Conservation (phyloP, 2,329 filamentous ascomycete genomes). For the Ampelomyces quisqualis region DNA sequence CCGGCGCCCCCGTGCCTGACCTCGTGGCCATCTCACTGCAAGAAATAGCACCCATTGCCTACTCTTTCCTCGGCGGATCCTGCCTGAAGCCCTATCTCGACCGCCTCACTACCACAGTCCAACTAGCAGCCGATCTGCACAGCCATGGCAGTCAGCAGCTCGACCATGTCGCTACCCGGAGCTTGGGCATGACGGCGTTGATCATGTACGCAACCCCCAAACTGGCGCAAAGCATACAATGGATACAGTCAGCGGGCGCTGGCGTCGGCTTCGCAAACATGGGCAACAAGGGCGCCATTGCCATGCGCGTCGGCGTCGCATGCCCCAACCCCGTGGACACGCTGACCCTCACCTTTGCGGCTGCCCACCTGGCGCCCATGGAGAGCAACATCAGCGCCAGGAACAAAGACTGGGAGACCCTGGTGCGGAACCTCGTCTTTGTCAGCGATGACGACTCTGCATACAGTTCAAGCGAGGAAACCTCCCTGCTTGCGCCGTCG, state of each 20-base stretch:
- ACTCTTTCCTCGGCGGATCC: conserved; percentile 82
- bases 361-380: conserved; percentile 85
- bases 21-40: conserved; percentile 72
- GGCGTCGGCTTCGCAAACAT: conserved; percentile 84
- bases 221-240: conserved; percentile 58
- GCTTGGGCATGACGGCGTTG: conserved; percentile 86
- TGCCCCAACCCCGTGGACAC: conserved; percentile 42
- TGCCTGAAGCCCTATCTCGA: conserved; percentile 75
- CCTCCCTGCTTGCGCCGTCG: conserved; percentile 31
- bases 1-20: conserved; percentile 59
- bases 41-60: conserved; percentile 81
- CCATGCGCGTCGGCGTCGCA: conserved; percentile 66
- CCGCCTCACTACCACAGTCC: conserved; percentile 69
- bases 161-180: conserved; percentile 67
- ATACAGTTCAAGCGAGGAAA: conserved; percentile 36
- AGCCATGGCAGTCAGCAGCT: conserved; percentile 55
- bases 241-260: conserved; percentile 75
- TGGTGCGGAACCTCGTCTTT: conserved; percentile 80
- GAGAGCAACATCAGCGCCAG: conserved; percentile 73
- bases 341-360: conserved; percentile 78
- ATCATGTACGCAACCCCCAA: conserved; percentile 76
- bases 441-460: conserved; percentile 40
- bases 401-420: conserved; percentile 85
- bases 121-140: conserved; percentile 61
- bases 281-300: conserved; percentile 95